Conservation (phyloP, 768 basidiomycete species). For the Fomitopsis pulvina region DNA sequence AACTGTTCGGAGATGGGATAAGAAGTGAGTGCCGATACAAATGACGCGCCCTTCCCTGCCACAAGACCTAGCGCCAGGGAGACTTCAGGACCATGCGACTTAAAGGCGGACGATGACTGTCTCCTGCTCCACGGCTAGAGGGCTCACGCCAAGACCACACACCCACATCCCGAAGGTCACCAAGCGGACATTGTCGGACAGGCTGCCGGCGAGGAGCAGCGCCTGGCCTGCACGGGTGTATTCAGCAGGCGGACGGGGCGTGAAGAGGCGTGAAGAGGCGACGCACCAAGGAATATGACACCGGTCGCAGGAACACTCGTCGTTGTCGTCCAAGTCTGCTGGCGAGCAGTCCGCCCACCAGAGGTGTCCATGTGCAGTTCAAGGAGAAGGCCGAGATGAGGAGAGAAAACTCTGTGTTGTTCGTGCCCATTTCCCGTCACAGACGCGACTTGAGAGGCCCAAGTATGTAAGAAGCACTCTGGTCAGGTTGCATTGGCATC, state of each 20-base stretch:
- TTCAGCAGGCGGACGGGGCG: conserved; percentile 5
- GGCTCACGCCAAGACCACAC: conserved; percentile 75
- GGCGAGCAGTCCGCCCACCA: conserved; percentile 68
- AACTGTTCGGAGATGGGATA: conserved; percentile 68
- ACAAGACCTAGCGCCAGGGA: conserved; percentile 82
- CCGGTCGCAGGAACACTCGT: conserved; percentile 72
- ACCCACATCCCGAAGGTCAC: conserved; percentile 76
- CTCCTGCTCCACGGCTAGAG: conserved; percentile 78
- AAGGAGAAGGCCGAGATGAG: conserved; percentile 72
- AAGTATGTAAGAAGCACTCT: conserved; percentile 65
- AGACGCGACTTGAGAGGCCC: conserved; percentile 73
- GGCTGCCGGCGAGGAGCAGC: conserved; percentile 61
- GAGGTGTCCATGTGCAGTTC: conserved; percentile 72
- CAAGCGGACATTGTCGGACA: conserved; percentile 48
- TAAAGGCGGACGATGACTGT: conserved; percentile 78
- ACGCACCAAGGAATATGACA: conserved; percentile 54
- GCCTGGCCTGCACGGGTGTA: conserved; percentile 46
- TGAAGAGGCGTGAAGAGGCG: not conserved
- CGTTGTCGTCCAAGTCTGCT: conserved; percentile 66
- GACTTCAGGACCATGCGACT: conserved; percentile 64
- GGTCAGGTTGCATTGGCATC: too few relatives aligned
- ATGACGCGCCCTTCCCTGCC: conserved; percentile 73
- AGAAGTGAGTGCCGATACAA: conserved; percentile 66
- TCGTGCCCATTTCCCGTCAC: conserved; percentile 61
- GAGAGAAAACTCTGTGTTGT: conserved; percentile 72